phyloP scores from a whole-genome alignment of 306 rosid species.

The Betula pendula region DNA sequence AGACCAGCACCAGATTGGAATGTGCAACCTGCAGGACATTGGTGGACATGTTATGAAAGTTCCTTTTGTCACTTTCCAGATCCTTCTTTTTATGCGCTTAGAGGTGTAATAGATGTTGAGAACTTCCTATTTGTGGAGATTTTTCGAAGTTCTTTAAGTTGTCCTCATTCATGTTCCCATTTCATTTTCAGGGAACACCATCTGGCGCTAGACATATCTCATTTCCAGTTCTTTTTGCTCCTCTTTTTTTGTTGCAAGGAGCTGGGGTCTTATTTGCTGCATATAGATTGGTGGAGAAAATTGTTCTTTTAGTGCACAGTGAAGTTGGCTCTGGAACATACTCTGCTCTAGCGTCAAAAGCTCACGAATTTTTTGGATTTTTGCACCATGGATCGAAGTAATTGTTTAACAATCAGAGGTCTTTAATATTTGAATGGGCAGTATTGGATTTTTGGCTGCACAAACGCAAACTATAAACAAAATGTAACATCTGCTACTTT shows the following conservation, averaged over 20 bases:
- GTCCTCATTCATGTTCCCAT: constrained; percentile 22
- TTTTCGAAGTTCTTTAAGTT: constrained; percentile 16
- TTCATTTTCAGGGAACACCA: constrained; percentile 64
- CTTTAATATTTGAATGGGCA: constrained; percentile 17
- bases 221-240: constrained; percentile 53
- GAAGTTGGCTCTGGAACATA: constrained; percentile 62
- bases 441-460: constrained; percentile 21
- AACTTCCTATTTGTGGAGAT: constrained; percentile 2
- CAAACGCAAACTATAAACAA: constrained; percentile 8
- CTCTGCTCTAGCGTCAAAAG: constrained; percentile 51
- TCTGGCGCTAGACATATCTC: constrained; percentile 48
- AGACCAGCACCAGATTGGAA: constrained; percentile 43
- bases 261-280: constrained; percentile 71
- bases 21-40: constrained; percentile 75
- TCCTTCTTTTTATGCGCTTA: constrained; percentile 76
- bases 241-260: constrained; percentile 84
- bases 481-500: constrained; percentile 2
- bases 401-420: neutral
- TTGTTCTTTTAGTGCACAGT: constrained; percentile 44
- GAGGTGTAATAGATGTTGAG: constrained; percentile 50
- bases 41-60: constrained; percentile 93
- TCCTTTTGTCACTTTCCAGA: constrained; percentile 72
- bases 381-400: constrained; percentile 80
- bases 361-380: constrained; percentile 71
- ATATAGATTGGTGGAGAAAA: constrained; percentile 73